phyloP scores from a whole-genome alignment of 129 eudicot genomes.

The Dittrichia graveolens region DNA sequence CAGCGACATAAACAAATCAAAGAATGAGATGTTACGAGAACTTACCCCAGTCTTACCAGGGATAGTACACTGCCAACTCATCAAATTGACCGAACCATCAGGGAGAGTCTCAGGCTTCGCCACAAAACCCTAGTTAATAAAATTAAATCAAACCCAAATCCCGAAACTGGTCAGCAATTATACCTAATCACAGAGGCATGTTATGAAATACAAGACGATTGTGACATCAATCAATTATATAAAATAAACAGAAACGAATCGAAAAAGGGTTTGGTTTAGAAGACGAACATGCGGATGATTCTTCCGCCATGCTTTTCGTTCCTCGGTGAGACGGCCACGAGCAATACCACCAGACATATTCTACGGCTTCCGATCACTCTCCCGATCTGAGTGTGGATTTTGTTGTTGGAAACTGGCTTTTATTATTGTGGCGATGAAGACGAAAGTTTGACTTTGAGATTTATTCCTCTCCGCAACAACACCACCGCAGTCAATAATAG shows the following conservation, averaged over 20 bases:
- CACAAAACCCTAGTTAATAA: slow-evolving; percentile 68
- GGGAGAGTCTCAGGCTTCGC: slow-evolving; percentile 73
- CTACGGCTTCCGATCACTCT: slow-evolving; percentile 12
- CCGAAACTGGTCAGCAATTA: neutral
- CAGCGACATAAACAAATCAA: neutral
- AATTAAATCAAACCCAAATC: slow-evolving; percentile 16
- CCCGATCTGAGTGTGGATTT: slow-evolving; percentile 13
- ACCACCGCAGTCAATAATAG: slow-evolving; percentile 1
- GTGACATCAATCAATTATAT: neutral
- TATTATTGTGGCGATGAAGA: slow-evolving; percentile 25
- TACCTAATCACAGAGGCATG: slow-evolving; percentile 1
- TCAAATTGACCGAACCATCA: slow-evolving; percentile 74
- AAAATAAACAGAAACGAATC: neutral
- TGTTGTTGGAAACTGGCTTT: neutral
- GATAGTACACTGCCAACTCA: slow-evolving; percentile 77
- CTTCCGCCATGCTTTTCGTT: slow-evolving; percentile 82
- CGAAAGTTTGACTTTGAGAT: slow-evolving; percentile 10
- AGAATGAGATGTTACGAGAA: slow-evolving; percentile 20
- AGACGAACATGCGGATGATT: slow-evolving; percentile 73
- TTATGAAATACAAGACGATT: neutral
- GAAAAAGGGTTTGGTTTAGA: neutral
- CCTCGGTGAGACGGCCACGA: slow-evolving; percentile 88
- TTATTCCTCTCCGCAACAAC: slow-evolving; percentile 22
- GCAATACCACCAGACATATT: slow-evolving; percentile 87
- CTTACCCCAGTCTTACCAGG: slow-evolving; percentile 84